phyloP scores from a whole-genome alignment of 1,284 basidiomycete species.

The Malassezia yamatoensis region DNA sequence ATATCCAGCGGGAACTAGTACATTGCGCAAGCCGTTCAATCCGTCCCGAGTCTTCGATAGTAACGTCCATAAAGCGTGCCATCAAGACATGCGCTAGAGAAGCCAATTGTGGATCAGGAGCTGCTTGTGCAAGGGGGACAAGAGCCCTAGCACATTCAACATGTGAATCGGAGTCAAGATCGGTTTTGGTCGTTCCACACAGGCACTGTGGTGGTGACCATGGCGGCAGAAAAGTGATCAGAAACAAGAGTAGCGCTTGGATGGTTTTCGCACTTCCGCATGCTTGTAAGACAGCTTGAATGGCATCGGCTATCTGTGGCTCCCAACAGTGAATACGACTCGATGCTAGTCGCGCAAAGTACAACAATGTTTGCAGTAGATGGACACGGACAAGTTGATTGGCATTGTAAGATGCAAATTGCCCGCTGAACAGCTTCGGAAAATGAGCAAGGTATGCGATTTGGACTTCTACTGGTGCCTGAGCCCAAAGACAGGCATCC shows the following conservation, averaged over 20 bases:
- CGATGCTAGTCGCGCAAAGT: slow-evolving; percentile 41
- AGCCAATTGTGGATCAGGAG: neutral
- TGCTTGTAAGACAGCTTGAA: slow-evolving; percentile 47
- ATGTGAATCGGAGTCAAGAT: neutral
- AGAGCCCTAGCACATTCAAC: neutral
- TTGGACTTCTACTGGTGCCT: slow-evolving; percentile 61
- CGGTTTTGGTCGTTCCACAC: neutral
- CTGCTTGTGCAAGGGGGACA: neutral
- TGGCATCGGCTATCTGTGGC: slow-evolving; percentile 11
- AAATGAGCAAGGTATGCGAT: slow-evolving; percentile 71
- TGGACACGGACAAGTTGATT: slow-evolving; percentile 46
- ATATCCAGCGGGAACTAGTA: slow-evolving; percentile 30
- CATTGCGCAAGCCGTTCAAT: slow-evolving; percentile 17
- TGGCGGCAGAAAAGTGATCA: neutral
- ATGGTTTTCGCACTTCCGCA: slow-evolving; percentile 52
- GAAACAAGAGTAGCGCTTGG: slow-evolving; percentile 6
- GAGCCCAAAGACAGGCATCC: slow-evolving; percentile 82
- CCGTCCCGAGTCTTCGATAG: neutral
- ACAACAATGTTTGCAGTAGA: slow-evolving; percentile 66
- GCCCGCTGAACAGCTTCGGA: slow-evolving; percentile 62
- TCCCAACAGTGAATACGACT: neutral
- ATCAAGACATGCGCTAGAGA: slow-evolving; percentile 5
- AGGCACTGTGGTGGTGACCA: neutral
- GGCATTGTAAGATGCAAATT: slow-evolving; percentile 49
- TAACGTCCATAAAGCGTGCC: slow-evolving; percentile 18